phyloP scores from a whole-genome alignment of 2,329 filamentous ascomycete species.

The Aspergillus unguis region DNA sequence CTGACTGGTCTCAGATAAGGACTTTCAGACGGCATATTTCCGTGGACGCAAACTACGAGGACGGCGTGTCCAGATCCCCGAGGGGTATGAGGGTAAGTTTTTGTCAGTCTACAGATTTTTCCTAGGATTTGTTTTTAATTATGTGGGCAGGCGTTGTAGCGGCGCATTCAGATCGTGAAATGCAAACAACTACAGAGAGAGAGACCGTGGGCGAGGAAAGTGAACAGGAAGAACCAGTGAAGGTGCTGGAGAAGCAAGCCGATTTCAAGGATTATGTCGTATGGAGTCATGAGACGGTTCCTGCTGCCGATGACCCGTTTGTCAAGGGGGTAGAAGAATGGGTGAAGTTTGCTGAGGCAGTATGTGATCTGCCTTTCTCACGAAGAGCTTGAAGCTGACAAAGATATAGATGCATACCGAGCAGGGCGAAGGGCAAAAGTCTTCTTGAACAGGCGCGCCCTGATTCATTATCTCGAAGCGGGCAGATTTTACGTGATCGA shows the following conservation, averaged over 20 bases:
- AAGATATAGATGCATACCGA: conserved; percentile 28
- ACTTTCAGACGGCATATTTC: conserved; percentile 61
- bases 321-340: conserved; percentile 75
- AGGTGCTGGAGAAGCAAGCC: conserved; percentile 59
- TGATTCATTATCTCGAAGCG: not conserved
- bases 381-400: conserved; percentile 10
- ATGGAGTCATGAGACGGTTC: conserved; percentile 75
- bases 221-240: conserved; percentile 49
- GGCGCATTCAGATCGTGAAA: conserved; percentile 44
- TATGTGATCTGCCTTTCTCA: conserved; percentile 39
- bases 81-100: conserved; percentile 60
- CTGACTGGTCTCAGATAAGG: conserved; percentile 18
- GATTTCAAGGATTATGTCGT: conserved; percentile 72
- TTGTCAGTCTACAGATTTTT: not conserved
- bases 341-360: conserved; percentile 68
- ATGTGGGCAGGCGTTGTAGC: conserved; percentile 54
- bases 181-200: conserved; percentile 27
- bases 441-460: conserved; percentile 12
- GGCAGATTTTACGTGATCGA: too few relatives aligned
- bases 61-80: conserved; percentile 62
- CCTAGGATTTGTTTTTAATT: not conserved
- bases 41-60: conserved; percentile 77
- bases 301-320: conserved; percentile 66
- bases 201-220: conserved; percentile 46
- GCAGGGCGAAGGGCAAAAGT: conserved; percentile 13